A percentile compares a stretch with the other conserved stretches of the same genome.
These are phyloP conservation scores for Penicillium riverlandense DNA, from an alignment of 495 filamentous ascomycete species.

Conservation along the genomic window DNA sequence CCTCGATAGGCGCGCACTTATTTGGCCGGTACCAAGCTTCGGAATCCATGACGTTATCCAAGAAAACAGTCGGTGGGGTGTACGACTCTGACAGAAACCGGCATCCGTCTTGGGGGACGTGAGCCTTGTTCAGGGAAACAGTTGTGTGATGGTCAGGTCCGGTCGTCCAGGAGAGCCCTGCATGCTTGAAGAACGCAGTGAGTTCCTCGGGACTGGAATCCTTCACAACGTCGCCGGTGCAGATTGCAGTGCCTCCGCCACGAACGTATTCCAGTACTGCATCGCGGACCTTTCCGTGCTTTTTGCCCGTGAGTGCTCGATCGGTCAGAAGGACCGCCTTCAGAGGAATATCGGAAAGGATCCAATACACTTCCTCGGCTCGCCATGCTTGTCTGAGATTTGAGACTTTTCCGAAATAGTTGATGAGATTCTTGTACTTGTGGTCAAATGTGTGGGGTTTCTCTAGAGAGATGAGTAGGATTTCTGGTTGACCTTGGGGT, in stretches of 20 bases:
- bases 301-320: background rate
- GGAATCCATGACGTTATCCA: background rate
- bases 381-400: no score
- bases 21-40: conserved; percentile 1
- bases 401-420: no score
- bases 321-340: background rate
- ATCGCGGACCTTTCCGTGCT: background rate
- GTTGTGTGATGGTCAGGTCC: background rate
- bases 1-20: background rate
- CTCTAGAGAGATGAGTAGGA: no score
- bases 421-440: no score
- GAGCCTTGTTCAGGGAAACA: background rate
- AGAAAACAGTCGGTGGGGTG: background rate
- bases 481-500: no score
- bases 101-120: background rate
- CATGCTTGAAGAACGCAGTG: background rate
- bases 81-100: background rate
- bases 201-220: no score
- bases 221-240: background rate
- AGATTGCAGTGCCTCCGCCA: conserved; percentile 3
- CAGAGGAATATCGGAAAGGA: no score
- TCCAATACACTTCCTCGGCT: no score
- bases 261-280: background rate
- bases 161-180: background rate
- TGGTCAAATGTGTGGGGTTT: no score